Base-by-base conservation (phyloP, 2,329 filamentous ascomycete genomes). In the Aspergillus fumigatiaffinis region DNA sequence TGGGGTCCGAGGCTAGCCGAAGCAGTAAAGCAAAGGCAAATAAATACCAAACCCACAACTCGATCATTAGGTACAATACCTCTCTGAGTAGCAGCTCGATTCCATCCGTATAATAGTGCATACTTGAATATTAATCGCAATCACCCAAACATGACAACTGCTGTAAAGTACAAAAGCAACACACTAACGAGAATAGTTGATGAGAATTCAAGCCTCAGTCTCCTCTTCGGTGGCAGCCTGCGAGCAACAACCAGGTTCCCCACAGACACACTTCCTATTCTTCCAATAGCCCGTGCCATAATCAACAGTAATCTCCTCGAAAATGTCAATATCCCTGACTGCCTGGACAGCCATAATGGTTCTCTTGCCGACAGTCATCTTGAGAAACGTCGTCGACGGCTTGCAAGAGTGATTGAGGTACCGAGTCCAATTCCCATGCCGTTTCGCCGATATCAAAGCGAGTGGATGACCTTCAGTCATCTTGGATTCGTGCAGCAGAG, bases 381-480 rank as follows among this genome's bases (percentile, higher is more conserved):
- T 20, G 1, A 6, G 6, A 49, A 71, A 74, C 1, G 20, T 6
- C 2, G 61, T 64, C 12, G 55, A 57, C 12, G 71, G 41, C 2
- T 70, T 60, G 59, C 73, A 76, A 1, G 70, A 73, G 52, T 75
- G 73, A 52, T 71, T 75, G 35, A 73, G 62, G 46, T 66, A 76
- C 17, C 73, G 66, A 4, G 71, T 72, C 61, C 72, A 75, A 49
- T 72, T 73, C 6, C 72, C 72, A 51, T 58, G 60, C 4, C 50
- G 44, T 17, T 60, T 59, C 5, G 68, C 57, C 38, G 59, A 60
- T 42, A 70, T 61, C 3, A 52, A 20, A 28, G 52, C 61, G 25
- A 56, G 25, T 14, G 29, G 41, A 20, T 20, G 1, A 4, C 56
- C 9, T 42, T 20, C n/a, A 14, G 1, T 26, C 51, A 47, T 47